phyloP scores from a whole-genome alignment of 352 stramenopile genomes.

The Phytophthora aleatoria region DNA sequence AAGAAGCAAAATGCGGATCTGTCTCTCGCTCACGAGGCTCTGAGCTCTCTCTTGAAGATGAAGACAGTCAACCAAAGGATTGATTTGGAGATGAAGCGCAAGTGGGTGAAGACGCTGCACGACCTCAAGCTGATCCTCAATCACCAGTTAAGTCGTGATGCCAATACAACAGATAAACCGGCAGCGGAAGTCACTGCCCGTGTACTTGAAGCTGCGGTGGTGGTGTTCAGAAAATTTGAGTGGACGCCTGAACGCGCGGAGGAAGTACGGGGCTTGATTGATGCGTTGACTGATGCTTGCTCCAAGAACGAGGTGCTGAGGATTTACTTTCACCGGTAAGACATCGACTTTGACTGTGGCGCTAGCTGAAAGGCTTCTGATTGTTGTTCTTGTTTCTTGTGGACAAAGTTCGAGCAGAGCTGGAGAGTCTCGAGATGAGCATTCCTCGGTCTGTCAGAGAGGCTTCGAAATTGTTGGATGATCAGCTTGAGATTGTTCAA shows the following conservation, averaged over 20 bases:
- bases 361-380: neutral
- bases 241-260: slow-evolving; percentile 13
- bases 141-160: slow-evolving; percentile 11
- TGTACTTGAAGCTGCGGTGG: slow-evolving; percentile 20
- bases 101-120: slow-evolving; percentile 20
- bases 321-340: slow-evolving; percentile 29
- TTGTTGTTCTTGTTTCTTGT: neutral
- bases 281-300: slow-evolving; percentile 27
- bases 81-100: neutral
- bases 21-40: slow-evolving; percentile 14
- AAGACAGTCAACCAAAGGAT: slow-evolving; percentile 17
- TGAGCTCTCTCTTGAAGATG: slow-evolving; percentile 14
- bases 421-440: slow-evolving; percentile 31
- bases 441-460: neutral
- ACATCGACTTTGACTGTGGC: neutral
- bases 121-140: slow-evolving; percentile 26
- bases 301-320: slow-evolving; percentile 31
- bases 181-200: slow-evolving; percentile 23
- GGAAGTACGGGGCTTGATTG: slow-evolving; percentile 22
- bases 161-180: slow-evolving; percentile 13
- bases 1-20: slow-evolving; percentile 14
- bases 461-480: neutral
- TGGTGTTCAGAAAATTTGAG: slow-evolving; percentile 15
- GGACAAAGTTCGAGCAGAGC: slow-evolving; percentile 22
- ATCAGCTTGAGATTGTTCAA: slow-evolving; percentile 9